Conservation (phyloP, 305 asterid genomes). For the Salvia sclarea region DNA sequence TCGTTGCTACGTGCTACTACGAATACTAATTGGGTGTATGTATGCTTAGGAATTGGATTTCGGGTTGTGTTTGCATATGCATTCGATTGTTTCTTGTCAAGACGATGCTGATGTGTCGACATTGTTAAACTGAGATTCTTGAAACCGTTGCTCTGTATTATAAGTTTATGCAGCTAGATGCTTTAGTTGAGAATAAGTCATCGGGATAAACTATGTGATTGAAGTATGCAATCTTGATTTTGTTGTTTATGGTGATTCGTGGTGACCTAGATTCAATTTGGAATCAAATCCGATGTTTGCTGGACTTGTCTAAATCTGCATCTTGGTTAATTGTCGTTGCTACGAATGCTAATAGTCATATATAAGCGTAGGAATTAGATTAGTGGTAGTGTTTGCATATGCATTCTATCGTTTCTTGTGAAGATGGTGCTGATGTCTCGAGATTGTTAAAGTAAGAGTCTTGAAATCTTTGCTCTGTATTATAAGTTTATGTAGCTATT, state of each 20-base stretch:
- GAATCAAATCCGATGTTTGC: background rate
- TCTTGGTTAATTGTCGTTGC: background rate
- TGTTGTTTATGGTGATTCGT: slow-evolving; percentile 10
- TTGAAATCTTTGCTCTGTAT: background rate
- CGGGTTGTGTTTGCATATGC: no score
- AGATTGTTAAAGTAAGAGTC: background rate
- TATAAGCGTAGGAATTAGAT: background rate
- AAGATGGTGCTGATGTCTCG: background rate
- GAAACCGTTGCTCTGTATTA: no score
- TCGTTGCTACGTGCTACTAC: no score
- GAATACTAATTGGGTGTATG: no score
- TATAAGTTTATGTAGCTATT: background rate
- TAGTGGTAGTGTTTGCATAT: slow-evolving; percentile 1
- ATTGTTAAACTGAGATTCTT: no score
- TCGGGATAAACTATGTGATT: no score
- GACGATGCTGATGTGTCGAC: no score
- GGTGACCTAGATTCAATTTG: no score
- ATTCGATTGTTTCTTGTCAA: no score
- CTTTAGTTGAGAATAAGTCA: no score
- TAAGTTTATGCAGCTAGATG: no score
- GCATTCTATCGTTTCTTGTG: background rate
- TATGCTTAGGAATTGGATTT: no score
- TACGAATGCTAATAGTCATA: background rate
- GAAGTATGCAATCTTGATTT: slow-evolving; percentile 25
- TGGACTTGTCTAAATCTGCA: background rate